Evolutionary conservation across 192 early-diverging fungal genomes (phyloP), one percentile per base, ranked within the genome.

Genomic region (Rhizophagus sp.): DNA sequence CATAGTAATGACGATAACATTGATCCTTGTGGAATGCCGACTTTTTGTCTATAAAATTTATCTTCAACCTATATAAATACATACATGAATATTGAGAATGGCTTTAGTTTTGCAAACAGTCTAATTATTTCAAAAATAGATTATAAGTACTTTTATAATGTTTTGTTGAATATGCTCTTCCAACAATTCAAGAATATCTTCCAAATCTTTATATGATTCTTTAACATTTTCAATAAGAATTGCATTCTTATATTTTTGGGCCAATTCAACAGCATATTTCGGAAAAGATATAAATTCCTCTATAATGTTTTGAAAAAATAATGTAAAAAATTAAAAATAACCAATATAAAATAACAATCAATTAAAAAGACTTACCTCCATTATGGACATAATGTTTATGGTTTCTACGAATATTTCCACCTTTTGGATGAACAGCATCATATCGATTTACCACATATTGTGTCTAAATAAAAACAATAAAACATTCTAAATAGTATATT

Each of bases 1-100:
- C 73, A 74, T 7, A 74, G 24, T 34, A 74, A 39, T 27, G 73
- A 50, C 25, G 73, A 74, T 34, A 74, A 27, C 11, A 74, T 39
- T 30, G 73, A 74, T 2, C 73, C 73, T 34, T 74, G 73, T 12
- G 73, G 49, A 74, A 74, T 74, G 49, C 73, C 73, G 12, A 61
- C 33, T 3, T 15, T 17, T 50, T 74, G 73, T 52, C 0, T 61
- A 36, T 74, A 74, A 61, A 19, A 74, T 52, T 74, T 74, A 30
- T 61, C 25, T 19, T n/a, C 73, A 10, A 27, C 12, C 73, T 74
- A 30, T 25, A 27, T 19, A 25, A 22, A 25, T 72, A 24, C 12
- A 72, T 25, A n/a, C 4, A 24, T 72, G 4, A 65, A 65, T 13
- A 65, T 41, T 4, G 36, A 36, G 36, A 36, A 4, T 36, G 36